These are phyloP conservation scores for Drechslerella coelobrocha DNA, from an alignment of 2,329 filamentous ascomycete genomes.

Conservation along the genomic window DNA sequence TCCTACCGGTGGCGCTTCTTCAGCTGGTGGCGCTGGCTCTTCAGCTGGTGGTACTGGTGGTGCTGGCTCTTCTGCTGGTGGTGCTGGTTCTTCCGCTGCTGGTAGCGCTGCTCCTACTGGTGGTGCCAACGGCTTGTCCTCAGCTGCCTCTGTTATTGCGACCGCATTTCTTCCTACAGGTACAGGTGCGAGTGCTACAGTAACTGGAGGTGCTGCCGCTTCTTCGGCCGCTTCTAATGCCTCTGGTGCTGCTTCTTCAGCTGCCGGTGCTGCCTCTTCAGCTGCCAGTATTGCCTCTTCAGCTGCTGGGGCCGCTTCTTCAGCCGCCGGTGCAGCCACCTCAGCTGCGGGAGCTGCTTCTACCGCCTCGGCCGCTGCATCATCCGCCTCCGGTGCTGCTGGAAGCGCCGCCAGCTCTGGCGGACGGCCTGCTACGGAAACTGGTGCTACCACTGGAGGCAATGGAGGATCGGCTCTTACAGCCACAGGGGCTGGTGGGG, in stretches of 20 bases:
- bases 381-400: not conserved
- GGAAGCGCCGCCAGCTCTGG: not conserved
- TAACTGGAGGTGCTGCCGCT: not conserved
- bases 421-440: not conserved
- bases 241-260: not conserved
- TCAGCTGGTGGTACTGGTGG: conserved; percentile 5
- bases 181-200: not conserved
- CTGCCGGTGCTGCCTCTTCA: not conserved
- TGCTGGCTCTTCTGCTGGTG: not conserved
- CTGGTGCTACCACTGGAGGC: conserved; percentile 15
- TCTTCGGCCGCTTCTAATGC: not conserved
- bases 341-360: not conserved
- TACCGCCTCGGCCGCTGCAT: not conserved
- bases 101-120: conserved; percentile 3
- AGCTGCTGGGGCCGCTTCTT: not conserved
- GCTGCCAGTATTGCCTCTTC: not conserved
- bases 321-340: not conserved
- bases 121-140: not conserved
- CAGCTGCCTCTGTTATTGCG: not conserved
- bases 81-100: conserved; percentile 7
- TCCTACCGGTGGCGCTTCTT: conserved; percentile 8
- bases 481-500: not conserved
- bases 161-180: not conserved
- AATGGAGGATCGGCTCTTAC: not conserved
- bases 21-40: not conserved